A percentile compares a stretch with the other conserved stretches of the same genome.
Evolutionary conservation across 495 filamentous ascomycete genomes (phyloP).

Genomic region (Hypoxylon cercidicola): DNA sequence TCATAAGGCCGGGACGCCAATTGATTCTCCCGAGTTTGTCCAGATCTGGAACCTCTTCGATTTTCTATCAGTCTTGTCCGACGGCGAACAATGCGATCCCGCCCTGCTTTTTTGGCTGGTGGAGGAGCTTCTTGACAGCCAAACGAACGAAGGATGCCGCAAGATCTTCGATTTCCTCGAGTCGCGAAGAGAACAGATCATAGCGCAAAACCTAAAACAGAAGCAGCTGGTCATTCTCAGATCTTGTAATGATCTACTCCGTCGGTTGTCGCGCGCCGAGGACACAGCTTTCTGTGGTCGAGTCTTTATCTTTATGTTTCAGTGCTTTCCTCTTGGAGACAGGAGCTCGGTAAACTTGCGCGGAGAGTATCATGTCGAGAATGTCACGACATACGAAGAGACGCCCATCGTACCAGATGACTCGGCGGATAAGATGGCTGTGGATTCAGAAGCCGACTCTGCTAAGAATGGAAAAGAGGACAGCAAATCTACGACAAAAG

Average conservation of each 20-base stretch:
- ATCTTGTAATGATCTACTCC: conserved; percentile 93
- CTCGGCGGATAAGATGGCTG: conserved; percentile 71
- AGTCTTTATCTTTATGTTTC: conserved; percentile 97
- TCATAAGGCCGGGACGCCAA: conserved; percentile 71
- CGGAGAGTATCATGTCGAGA: conserved; percentile 95
- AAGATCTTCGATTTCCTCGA: conserved; percentile 94
- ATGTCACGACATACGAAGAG: conserved; percentile 87
- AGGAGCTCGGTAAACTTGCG: conserved; percentile 96
- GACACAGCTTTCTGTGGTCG: conserved; percentile 97
- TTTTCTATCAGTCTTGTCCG: conserved; percentile 84
- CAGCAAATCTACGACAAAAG: conserved; percentile 57
- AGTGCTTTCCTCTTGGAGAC: conserved; percentile 94
- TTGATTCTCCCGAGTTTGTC: conserved; percentile 78
- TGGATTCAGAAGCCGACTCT: conserved; percentile 53
- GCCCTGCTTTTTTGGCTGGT: conserved; percentile 88
- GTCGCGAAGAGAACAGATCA: conserved; percentile 87
- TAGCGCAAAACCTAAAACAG: conserved; percentile 82
- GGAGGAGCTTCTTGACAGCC: conserved; percentile 94
- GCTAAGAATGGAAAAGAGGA: conserved; percentile 51
- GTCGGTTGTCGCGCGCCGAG: conserved; percentile 89
- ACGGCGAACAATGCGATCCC: conserved; percentile 84
- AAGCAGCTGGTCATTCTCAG: conserved; percentile 89
- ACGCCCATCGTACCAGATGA: conserved; percentile 58
- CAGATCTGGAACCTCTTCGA: conserved; percentile 94
- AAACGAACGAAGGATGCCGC: conserved; percentile 89